A percentile compares a stretch with the other conserved stretches of the same genome.
phyloP scores from a whole-genome alignment of 176 grass and related monocot species.

The Alloteropsis semialata region DNA sequence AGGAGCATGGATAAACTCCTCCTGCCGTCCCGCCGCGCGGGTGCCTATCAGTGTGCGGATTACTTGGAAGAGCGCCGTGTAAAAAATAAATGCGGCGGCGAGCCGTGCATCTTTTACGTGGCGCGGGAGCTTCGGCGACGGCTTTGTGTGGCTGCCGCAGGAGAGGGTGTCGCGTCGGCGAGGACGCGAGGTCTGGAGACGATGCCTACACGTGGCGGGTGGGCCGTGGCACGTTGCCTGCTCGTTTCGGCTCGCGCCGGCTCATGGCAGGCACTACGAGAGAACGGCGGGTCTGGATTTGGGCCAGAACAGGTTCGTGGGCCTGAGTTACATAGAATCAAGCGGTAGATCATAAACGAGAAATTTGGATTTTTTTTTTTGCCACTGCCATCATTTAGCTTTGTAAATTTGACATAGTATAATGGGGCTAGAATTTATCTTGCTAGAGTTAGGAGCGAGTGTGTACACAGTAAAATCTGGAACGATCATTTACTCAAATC shows the following conservation, averaged over 20 bases:
- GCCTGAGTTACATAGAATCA: no score
- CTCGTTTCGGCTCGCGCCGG: conserved; percentile 30
- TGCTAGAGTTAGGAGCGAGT: no score
- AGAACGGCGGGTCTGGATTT: not conserved
- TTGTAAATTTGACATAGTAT: no score
- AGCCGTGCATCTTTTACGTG: conserved; percentile 53
- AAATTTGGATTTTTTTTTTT: no score
- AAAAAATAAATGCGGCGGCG: not conserved
- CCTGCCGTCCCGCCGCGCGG: no score
- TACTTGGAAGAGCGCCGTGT: not conserved
- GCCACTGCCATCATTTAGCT: no score
- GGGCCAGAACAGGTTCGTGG: not conserved
- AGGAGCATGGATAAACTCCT: conserved; percentile 52
- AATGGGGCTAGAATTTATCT: no score
- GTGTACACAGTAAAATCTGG: no score
- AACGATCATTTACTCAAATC: no score
- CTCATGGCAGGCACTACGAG: not conserved
- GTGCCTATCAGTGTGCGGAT: no score
- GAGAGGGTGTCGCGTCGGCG: not conserved
- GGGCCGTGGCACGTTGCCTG: conserved; percentile 33
- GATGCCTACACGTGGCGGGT: conserved; percentile 42
- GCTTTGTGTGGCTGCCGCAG: conserved; percentile 51
- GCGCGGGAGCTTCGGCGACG: not conserved
- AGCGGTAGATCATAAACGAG: no score
- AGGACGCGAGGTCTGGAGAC: not conserved